These are phyloP conservation scores for Fusarium duplospermum DNA, from an alignment of 2,329 filamentous ascomycete genomes.

Conservation along the genomic window DNA sequence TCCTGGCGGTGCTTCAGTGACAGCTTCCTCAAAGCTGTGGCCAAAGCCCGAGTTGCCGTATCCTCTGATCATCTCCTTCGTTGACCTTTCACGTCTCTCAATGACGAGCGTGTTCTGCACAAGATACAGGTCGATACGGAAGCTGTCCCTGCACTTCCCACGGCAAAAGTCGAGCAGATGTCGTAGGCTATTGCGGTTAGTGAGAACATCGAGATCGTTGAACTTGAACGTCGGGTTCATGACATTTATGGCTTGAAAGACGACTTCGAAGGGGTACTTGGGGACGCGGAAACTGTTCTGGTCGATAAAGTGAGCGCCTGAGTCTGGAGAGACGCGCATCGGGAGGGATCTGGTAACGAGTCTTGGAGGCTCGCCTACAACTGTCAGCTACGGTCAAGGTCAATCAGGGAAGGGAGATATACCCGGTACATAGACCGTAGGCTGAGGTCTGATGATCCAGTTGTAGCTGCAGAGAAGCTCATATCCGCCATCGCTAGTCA, in stretches of 20 bases:
- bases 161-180: conserved; percentile 42
- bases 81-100: conserved; percentile 17
- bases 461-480: conserved; percentile 30
- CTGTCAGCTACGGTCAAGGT: neutral
- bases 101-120: conserved; percentile 29
- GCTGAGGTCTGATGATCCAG: conserved; percentile 4
- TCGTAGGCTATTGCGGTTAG: conserved; percentile 41
- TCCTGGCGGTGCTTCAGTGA: conserved; percentile 9
- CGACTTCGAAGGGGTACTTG: conserved; percentile 42
- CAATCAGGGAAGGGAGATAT: neutral
- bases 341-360: neutral
- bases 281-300: conserved; percentile 22
- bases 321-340: conserved; percentile 1
- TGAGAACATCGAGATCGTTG: conserved; percentile 44
- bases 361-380: conserved; percentile 7
- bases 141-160: conserved; percentile 11
- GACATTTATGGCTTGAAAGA: conserved; percentile 42
- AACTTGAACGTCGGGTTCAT: conserved; percentile 42
- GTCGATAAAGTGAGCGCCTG: conserved; percentile 17
- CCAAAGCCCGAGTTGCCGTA: neutral
- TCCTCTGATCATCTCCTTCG: neutral
- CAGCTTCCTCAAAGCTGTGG: conserved; percentile 18
- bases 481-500: conserved; percentile 2
- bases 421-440: conserved; percentile 25
- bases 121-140: conserved; percentile 31